Evolutionary conservation across 2,329 filamentous ascomycete genomes (phyloP).

Genomic region (Nigrospora sphaerica): DNA sequence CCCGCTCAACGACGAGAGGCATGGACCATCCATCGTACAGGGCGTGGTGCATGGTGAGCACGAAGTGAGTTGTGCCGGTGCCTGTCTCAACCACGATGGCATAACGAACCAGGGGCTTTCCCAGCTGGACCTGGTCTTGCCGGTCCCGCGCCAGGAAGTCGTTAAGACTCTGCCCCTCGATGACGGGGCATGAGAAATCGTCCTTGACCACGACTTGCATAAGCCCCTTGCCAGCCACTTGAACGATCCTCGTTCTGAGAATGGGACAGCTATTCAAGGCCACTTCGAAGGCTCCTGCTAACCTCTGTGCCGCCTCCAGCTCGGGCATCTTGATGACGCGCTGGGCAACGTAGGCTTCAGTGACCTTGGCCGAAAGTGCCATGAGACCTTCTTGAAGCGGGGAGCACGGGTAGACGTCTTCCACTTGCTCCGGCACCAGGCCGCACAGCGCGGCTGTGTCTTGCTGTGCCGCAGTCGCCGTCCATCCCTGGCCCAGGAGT

Average conservation of each 20-base stretch:
- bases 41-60: slow-evolving; percentile 49
- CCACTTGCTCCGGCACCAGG: slow-evolving; percentile 25
- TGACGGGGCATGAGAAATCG: slow-evolving; percentile 23
- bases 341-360: slow-evolving; percentile 45
- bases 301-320: slow-evolving; percentile 20
- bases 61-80: slow-evolving; percentile 31
- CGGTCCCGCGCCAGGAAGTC: slow-evolving; percentile 33
- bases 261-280: slow-evolving; percentile 31
- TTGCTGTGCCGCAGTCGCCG: slow-evolving; percentile 20
- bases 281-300: slow-evolving; percentile 22
- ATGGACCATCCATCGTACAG: slow-evolving; percentile 52
- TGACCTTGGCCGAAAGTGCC: slow-evolving; percentile 41
- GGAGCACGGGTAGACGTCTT: slow-evolving; percentile 48
- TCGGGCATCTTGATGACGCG: slow-evolving; percentile 35
- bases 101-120: slow-evolving; percentile 37
- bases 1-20: slow-evolving; percentile 39
- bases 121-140: slow-evolving; percentile 33
- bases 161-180: slow-evolving; percentile 24
- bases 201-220: slow-evolving; percentile 39
- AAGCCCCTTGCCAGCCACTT: slow-evolving; percentile 33
- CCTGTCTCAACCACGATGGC: slow-evolving; percentile 19
- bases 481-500: slow-evolving; percentile 28
- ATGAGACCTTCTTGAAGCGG: slow-evolving; percentile 48
- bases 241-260: slow-evolving; percentile 41
- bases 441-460: slow-evolving; percentile 34